A percentile compares a stretch with the other conserved stretches of the same genome.
Evolutionary conservation across 139 green algal species (phyloP).

Genomic region (Eudorina sp.): DNA sequence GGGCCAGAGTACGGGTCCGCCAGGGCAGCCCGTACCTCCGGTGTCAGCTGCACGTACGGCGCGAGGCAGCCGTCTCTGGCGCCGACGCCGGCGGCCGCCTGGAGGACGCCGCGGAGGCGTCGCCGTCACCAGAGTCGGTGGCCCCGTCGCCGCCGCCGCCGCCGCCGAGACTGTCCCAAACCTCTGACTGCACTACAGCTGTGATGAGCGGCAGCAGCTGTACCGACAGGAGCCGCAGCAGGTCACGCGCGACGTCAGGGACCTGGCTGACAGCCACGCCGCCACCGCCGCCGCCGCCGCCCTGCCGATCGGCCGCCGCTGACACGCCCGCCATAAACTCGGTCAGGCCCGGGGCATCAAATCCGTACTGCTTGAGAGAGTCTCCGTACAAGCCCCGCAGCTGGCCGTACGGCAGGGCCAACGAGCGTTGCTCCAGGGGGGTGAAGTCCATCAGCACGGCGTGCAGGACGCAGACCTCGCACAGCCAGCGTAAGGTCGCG

Average conservation of each 20-base stretch:
- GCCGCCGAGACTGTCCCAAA: neutral
- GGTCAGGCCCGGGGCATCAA: too few relatives aligned
- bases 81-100: too few relatives aligned
- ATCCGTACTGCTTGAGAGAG: too few relatives aligned
- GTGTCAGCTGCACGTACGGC: too few relatives aligned
- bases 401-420: neutral
- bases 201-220: neutral
- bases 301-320: too few relatives aligned
- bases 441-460: conserved; percentile 22
- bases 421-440: neutral
- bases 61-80: too few relatives aligned
- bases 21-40: neutral
- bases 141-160: neutral
- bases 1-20: conserved; percentile 32
- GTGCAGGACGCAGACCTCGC: conserved; percentile 39
- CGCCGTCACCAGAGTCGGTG: neutral
- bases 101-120: neutral
- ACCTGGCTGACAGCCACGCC: too few relatives aligned
- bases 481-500: neutral
- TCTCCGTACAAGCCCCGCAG: neutral
- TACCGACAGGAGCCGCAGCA: neutral
- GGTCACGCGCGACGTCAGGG: too few relatives aligned
- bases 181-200: neutral
- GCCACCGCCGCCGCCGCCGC: too few relatives aligned
- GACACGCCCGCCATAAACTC: too few relatives aligned